Conservation (phyloP, 805 yeast species). For the Cyberlindnera suaveolens region DNA sequence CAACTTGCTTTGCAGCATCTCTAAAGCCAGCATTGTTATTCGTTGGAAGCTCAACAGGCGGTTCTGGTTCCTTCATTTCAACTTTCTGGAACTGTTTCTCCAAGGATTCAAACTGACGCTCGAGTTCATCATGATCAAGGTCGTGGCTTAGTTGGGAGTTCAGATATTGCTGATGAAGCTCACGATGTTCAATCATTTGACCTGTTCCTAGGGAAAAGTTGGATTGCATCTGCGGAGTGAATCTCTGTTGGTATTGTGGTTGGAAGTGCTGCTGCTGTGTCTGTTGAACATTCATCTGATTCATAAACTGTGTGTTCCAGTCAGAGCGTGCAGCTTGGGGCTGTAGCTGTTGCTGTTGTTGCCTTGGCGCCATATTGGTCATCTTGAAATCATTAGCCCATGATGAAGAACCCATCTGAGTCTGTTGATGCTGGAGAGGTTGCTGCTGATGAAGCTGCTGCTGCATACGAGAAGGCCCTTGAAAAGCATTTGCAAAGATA, state of each 20-base stretch:
- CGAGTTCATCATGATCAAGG: conserved; percentile 8
- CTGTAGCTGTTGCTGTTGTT: conserved; percentile 7
- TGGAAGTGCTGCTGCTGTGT: conserved; percentile 4
- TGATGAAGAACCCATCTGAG: conserved; percentile 3
- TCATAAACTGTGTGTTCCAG: conserved; percentile 18
- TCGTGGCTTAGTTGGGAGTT: conserved; percentile 12
- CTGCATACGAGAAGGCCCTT: neutral
- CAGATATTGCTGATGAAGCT: conserved; percentile 13
- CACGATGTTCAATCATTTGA: conserved; percentile 20
- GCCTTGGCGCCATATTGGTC: conserved; percentile 3
- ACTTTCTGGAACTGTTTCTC: conserved; percentile 11
- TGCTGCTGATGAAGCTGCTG: conserved; percentile 4
- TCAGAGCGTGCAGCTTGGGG: neutral
- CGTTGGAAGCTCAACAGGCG: neutral
- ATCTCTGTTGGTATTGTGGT: conserved; percentile 5
- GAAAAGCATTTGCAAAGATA: conserved; percentile 6
- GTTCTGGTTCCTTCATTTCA: conserved; percentile 4
- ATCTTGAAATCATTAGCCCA: conserved; percentile 23
- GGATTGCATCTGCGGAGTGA: conserved; percentile 7
- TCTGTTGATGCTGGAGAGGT: conserved; percentile 3
- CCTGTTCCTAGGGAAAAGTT: conserved; percentile 6
- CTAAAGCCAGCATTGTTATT: conserved; percentile 15
- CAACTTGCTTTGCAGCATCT: conserved; percentile 22
- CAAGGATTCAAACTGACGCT: conserved; percentile 13
- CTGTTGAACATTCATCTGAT: conserved; percentile 4